Conservation (phyloP, 2,329 filamentous ascomycete genomes). For the Pseudomassariella vexata region DNA sequence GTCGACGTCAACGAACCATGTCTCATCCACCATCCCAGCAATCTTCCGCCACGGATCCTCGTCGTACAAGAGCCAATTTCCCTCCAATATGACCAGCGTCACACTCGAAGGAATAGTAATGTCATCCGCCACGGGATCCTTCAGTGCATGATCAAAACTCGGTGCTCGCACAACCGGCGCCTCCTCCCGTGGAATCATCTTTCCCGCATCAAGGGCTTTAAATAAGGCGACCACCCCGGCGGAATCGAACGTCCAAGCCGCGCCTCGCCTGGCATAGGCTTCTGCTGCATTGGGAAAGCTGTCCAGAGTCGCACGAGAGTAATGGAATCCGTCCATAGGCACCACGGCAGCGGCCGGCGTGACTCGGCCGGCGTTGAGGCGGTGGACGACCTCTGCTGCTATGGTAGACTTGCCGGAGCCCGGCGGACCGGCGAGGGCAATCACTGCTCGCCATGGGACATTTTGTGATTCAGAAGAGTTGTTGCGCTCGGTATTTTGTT, state of each 20-base stretch:
- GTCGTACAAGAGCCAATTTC: slow-evolving; percentile 41
- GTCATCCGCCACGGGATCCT: slow-evolving; percentile 33
- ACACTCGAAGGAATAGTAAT: slow-evolving; percentile 26
- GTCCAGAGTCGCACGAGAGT: slow-evolving; percentile 15
- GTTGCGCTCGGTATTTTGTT: neutral
- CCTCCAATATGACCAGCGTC: slow-evolving; percentile 46
- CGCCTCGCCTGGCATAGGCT: slow-evolving; percentile 22
- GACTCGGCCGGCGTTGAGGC: neutral
- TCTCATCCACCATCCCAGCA: slow-evolving; percentile 34
- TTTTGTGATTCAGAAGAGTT: too few relatives aligned
- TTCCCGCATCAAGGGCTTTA: slow-evolving; percentile 9
- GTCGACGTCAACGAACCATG: slow-evolving; percentile 23
- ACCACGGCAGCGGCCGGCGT: neutral
- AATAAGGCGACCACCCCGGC: slow-evolving; percentile 16
- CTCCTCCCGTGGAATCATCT: too few relatives aligned
- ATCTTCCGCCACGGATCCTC: slow-evolving; percentile 34
- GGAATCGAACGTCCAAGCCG: slow-evolving; percentile 25
- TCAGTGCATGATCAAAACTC: slow-evolving; percentile 44
- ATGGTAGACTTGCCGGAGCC: slow-evolving; percentile 49
- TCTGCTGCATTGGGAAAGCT: slow-evolving; percentile 14
- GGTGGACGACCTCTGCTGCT: slow-evolving; percentile 53
- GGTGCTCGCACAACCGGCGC: slow-evolving; percentile 22
- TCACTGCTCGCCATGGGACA: slow-evolving; percentile 1
- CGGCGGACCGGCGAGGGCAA: slow-evolving; percentile 6
- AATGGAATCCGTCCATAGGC: slow-evolving; percentile 22